Evolutionary conservation across 768 basidiomycete species (phyloP), one percentile per base, ranked within the genome.

Genomic region (Boletus rubescentipes): DNA sequence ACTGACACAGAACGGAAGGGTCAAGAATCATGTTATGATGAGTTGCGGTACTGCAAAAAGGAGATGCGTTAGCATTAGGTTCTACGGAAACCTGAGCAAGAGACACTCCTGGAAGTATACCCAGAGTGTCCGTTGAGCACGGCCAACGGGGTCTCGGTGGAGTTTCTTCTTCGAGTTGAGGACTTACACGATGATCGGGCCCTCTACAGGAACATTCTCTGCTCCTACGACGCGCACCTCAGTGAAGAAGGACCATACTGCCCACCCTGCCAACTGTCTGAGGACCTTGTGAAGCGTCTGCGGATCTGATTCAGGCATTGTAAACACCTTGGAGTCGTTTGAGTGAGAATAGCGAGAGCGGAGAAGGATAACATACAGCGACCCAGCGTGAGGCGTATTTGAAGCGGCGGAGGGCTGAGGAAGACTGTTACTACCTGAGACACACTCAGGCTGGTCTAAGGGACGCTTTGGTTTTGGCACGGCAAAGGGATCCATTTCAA

Each of bases 1-100:
- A 78, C 86, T 69, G 68, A 93, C 91, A 92, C 18, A 94, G 76
- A 51, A 90, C 73, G 35, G 83, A 83, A 21, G 91, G 91, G 73
- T 95, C 93, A 32, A 96, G 79, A 79, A 92, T 93, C 93, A 95
- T 96, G 69, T 97, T 98, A 64, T 93, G 89, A 67, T 97, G 94
- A 4, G 90, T 91, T 39, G 86, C 88, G 3, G 88, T 82, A 36
- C 91, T 93, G 66, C 44, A 56, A 51, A 58, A 52, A 52, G 37
- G 44, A 50, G 46, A 43, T 26, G 31, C 14, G 45, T 67, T 20
- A 67, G 41, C 51, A 47, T 65, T 42, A 14, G 49, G 39, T 14
- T 20, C 29, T 21, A 49, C 20, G 39, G 39, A 47, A 47, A 14
- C 39, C 20, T 23, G 30, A 41, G 5, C 38, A 20, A 31, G 51